Evolutionary conservation across 1,284 basidiomycete species (phyloP), one percentile per base, ranked within the genome.

Genomic region (Cutaneotrichosporon spelunceum): DNA sequence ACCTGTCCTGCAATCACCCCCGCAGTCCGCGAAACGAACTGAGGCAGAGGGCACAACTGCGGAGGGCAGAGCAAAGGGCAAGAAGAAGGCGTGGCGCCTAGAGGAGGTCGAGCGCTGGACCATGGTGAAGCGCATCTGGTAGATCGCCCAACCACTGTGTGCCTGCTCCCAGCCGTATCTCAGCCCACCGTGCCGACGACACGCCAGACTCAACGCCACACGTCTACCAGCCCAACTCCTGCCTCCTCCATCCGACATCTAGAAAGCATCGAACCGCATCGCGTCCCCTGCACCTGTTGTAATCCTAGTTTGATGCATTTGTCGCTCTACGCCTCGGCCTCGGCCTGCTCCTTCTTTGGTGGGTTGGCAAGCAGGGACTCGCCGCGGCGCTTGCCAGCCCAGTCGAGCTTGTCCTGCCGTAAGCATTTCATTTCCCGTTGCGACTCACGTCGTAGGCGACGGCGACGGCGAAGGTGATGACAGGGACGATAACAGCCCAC

Each of bases 101-200:
- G 91, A 94, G 73, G 91, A 94, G 70, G 83, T 94, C 61, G 93
- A 90, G 42, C 79, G 92, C 61, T 95, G 89, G 81, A 93, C 91
- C 24, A 95, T 95, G 92, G 88, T 93, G 42, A 94, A 94, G 74
- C 84, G 90, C 49, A 93, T 94, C 57, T 93, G 90, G 90, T 93
- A 67, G 47, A 33, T 33, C 8, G 30, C 4, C 30, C 26, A 19
- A 26, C 19, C n/a, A 26, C 9, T 24, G n/a, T 30, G 52, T 27
- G 7, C 42, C n/a, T n/a, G 11, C 48, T 19, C 48, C 16, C 24
- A 50, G 14, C 24, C n/a, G n/a, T 48, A n/a, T 23, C 10, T 21
- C 24, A 14, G 13, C 45, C 24, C 21, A 10, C 11, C 45, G 13
- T 48, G 23, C 47, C 24, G 19, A 27, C 10, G 11, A 27, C 23